A percentile compares a stretch with the other conserved stretches of the same genome.
Conservation (phyloP, 2,329 filamentous ascomycete species). For the Diaporthe longicolla region DNA sequence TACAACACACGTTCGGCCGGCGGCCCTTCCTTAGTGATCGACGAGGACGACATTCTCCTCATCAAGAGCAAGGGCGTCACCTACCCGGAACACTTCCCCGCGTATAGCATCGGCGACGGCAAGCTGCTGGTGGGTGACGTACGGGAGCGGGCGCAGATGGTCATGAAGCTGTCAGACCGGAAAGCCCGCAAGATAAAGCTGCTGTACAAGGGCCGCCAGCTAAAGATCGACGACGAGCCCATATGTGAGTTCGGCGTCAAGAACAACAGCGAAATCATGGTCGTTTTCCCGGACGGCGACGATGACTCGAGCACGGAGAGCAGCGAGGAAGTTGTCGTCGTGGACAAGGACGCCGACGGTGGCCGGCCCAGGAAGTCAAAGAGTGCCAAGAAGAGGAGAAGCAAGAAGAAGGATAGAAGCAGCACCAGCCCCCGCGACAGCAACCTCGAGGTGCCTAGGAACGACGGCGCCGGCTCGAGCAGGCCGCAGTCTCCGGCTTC, state of each 20-base stretch:
- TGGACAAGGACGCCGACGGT: conserved; percentile 62
- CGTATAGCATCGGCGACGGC: conserved; percentile 81
- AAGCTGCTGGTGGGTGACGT: conserved; percentile 77
- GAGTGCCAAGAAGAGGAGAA: conserved; percentile 52
- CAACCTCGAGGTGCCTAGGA: conserved; percentile 52
- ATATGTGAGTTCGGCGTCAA: conserved; percentile 74
- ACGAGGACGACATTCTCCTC: conserved; percentile 78
- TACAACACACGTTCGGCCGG: conserved; percentile 42
- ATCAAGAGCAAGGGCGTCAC: conserved; percentile 77
- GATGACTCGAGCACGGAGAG: conserved; percentile 55
- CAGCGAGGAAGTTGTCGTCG: conserved; percentile 60
- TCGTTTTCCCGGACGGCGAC: conserved; percentile 67
- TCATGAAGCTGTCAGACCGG: conserved; percentile 73
- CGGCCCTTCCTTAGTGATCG: conserved; percentile 49
- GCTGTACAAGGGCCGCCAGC: conserved; percentile 79
- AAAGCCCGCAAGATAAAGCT: conserved; percentile 71
- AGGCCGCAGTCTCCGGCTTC: conserved; percentile 56
- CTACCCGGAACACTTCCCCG: conserved; percentile 80
- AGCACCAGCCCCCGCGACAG: conserved; percentile 62
- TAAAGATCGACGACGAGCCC: conserved; percentile 74
- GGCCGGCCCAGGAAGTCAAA: conserved; percentile 57
- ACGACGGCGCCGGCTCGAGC: conserved; percentile 53
- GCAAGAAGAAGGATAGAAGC: conserved; percentile 61
- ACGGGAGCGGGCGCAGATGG: conserved; percentile 74
- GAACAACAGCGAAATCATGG: conserved; percentile 73